Conservation (phyloP, 176 grass and related monocot genomes). For the Neostapfia colusana region DNA sequence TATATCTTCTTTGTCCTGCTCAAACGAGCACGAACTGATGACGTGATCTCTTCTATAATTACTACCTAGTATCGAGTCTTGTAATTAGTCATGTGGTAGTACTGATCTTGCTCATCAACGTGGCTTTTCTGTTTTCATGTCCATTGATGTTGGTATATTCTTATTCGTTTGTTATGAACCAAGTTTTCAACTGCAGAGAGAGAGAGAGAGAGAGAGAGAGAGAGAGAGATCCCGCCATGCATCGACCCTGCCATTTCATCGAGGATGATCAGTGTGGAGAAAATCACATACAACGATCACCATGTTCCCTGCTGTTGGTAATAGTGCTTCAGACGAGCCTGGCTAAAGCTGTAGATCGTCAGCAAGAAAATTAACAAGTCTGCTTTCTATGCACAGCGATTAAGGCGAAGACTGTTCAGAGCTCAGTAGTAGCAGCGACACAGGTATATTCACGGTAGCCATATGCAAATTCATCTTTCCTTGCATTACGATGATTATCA, state of each 20-base stretch:
- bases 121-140: not conserved
- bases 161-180: not conserved
- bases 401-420: too few species aligned
- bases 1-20: not conserved
- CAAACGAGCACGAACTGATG: not conserved
- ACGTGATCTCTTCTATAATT: not conserved
- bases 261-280: not conserved
- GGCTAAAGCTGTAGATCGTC: too few species aligned
- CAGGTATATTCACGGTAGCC: constrained; percentile 8
- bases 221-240: too few species aligned
- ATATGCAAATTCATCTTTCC: not conserved
- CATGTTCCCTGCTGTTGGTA: too few species aligned
- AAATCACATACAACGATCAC: not conserved
- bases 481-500: too few species aligned
- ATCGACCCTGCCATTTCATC: too few species aligned
- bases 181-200: too few species aligned
- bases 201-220: too few species aligned
- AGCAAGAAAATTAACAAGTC: too few species aligned
- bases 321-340: too few species aligned
- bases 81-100: not conserved
- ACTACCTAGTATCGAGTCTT: not conserved
- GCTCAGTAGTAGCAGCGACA: too few species aligned
- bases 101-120: not conserved
- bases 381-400: too few species aligned
- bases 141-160: not conserved